Base-by-base conservation (phyloP, 2,329 filamentous ascomycete species). In the Erysiphe pulchra region DNA sequence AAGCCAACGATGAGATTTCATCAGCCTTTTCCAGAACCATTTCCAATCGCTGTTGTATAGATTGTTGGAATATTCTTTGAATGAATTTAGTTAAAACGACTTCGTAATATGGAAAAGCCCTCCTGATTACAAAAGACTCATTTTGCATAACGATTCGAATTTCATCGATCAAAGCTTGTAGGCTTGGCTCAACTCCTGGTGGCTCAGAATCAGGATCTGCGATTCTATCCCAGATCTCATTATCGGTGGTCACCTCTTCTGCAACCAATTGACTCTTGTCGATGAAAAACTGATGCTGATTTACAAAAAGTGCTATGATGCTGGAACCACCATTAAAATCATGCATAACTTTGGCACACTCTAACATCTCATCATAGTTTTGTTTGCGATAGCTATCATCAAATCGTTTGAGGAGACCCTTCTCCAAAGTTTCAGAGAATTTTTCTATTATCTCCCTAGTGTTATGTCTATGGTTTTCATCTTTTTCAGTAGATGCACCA, bases 201-300 rank as follows among this genome's bases (percentile, higher is more conserved):
- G 86, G 81, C 44, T 93, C 86, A 0, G 82, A 75, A 62, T 98
- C 90, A 0, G 92, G 92, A 57, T 98, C 90, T 42, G 92, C 87
- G 45, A 98, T 68, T 53, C 79, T 77, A 47, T 95, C 87, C 86
- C 87, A 94, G 1, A 75, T 78, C 50, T 84, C 73, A 47, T 69
- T 58, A 47, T 60, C 57, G 18, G 57, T 57, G 11, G 52, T 70
- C 43, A 73, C 69, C n/a, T 65, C 71, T 54, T 90, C 82, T 12
- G 73, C 71, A 44, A 93, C 78, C 47, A 98, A 67, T 60, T 95
- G 87, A 53, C 85, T 90, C 24, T 86, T 72, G 58, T 95, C 90
- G 57, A 98, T 94, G 63, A 98, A 98, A 69, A 98, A 98, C 57
- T 93, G 85, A 62, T 98, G 92, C 60, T 98, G 90, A 58, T 98